phyloP scores from a whole-genome alignment of 805 yeast species.

The Candida quercuum region DNA sequence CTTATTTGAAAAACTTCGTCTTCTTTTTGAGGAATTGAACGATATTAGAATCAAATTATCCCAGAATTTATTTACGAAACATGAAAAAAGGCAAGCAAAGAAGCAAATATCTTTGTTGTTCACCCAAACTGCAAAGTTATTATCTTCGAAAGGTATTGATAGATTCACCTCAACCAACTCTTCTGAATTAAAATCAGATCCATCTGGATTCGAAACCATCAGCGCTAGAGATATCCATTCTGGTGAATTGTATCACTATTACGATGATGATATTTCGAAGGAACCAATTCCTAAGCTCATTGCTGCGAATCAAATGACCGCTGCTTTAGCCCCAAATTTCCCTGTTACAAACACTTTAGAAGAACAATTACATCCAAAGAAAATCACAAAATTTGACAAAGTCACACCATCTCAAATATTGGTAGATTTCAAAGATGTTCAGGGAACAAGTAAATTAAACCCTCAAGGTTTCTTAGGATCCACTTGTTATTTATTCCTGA shows the following conservation, averaged over 20 bases:
- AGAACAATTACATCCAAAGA: slow-evolving; percentile 37
- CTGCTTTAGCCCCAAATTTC: slow-evolving; percentile 69
- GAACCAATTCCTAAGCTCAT: slow-evolving; percentile 49
- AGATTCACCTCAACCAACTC: slow-evolving; percentile 21
- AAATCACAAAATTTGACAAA: slow-evolving; percentile 40
- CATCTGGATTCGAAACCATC: slow-evolving; percentile 62
- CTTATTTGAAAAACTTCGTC: slow-evolving; percentile 50
- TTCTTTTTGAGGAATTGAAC: slow-evolving; percentile 51
- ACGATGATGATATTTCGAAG: slow-evolving; percentile 16
- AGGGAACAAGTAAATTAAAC: slow-evolving; percentile 49
- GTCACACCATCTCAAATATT: slow-evolving; percentile 54
- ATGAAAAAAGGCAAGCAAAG: slow-evolving; percentile 43
- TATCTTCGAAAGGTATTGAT: slow-evolving; percentile 40
- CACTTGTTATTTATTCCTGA: slow-evolving; percentile 66
- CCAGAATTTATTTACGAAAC: slow-evolving; percentile 45
- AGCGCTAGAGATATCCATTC: slow-evolving; percentile 56
- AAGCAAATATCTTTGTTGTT: slow-evolving; percentile 48
- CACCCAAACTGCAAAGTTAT: slow-evolving; percentile 54
- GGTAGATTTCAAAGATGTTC: slow-evolving; percentile 72
- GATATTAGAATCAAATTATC: slow-evolving; percentile 50
- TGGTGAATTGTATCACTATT: slow-evolving; percentile 48
- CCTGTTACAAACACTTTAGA: slow-evolving; percentile 41
- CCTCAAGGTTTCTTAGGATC: slow-evolving; percentile 68
- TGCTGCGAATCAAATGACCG: slow-evolving; percentile 61
- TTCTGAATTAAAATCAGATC: slow-evolving; percentile 34